phyloP scores from a whole-genome alignment of 768 basidiomycete genomes.

The Hypsizygus marmoreus region DNA sequence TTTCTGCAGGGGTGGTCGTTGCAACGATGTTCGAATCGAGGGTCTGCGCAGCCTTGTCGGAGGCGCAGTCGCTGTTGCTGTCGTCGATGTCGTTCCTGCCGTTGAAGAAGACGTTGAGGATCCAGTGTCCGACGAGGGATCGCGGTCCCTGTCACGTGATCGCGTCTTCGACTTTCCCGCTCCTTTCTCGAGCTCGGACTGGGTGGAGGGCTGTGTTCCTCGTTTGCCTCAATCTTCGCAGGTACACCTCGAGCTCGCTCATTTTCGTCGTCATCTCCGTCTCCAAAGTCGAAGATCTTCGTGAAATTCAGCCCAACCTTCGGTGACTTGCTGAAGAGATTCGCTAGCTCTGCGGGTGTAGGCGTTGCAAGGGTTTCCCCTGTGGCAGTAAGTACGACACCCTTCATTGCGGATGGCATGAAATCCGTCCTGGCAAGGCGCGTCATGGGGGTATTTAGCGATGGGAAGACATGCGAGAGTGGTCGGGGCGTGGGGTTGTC shows the following conservation, averaged over 20 bases:
- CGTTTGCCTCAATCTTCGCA: constrained; percentile 25
- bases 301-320: constrained; percentile 74
- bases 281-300: constrained; percentile 74
- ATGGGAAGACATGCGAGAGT: constrained; percentile 20
- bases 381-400: constrained; percentile 78
- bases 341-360: constrained; percentile 62
- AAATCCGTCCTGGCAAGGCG: constrained; percentile 36
- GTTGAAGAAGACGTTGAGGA: constrained; percentile 23
- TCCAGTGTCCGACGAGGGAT: constrained; percentile 19
- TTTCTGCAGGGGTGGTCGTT: constrained; percentile 27
- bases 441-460: constrained; percentile 56
- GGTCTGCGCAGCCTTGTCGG: constrained; percentile 57
- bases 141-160: constrained; percentile 21
- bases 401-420: constrained; percentile 65
- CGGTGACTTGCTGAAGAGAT: constrained; percentile 69
- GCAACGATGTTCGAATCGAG: constrained; percentile 59
- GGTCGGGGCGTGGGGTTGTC: constrained; percentile 28
- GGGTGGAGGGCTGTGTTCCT: constrained; percentile 40
- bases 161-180: constrained; percentile 35
- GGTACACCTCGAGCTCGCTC: constrained; percentile 22
- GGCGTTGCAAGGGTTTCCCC: constrained; percentile 77
- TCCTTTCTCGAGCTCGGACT: constrained; percentile 50
- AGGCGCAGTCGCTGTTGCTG: constrained; percentile 21
- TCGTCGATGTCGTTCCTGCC: constrained; percentile 8
- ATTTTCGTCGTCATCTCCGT: constrained; percentile 37